Evolutionary conservation across 2,329 filamentous ascomycete species (phyloP).

Genomic region (Gaeumannomyces sp.): DNA sequence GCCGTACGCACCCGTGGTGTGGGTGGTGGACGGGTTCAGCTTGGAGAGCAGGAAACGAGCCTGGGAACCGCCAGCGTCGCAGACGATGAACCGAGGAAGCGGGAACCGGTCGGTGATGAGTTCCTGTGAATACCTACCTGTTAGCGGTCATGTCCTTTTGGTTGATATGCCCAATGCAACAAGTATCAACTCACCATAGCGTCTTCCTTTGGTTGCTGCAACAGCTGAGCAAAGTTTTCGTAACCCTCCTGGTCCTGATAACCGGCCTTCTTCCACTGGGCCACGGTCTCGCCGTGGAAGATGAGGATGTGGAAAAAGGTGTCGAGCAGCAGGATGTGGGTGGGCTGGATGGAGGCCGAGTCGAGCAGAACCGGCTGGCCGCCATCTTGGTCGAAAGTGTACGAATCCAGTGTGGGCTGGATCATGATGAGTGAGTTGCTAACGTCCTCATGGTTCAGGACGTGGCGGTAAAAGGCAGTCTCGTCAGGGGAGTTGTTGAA

Average conservation of each 20-base stretch:
- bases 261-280: slow-evolving; percentile 95
- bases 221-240: slow-evolving; percentile 82
- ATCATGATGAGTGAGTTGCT: slow-evolving; percentile 98
- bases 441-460: slow-evolving; percentile 94
- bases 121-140: slow-evolving; percentile 49
- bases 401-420: slow-evolving; percentile 93
- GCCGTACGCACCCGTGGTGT: slow-evolving; percentile 88
- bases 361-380: slow-evolving; percentile 90
- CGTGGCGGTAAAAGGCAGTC: slow-evolving; percentile 97
- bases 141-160: slow-evolving; percentile 14
- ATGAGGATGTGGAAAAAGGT: slow-evolving; percentile 99
- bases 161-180: background rate
- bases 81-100: slow-evolving; percentile 96
- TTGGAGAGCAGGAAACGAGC: slow-evolving; percentile 95
- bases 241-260: slow-evolving; percentile 98
- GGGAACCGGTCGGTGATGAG: slow-evolving; percentile 96
- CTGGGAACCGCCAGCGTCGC: slow-evolving; percentile 95
- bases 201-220: slow-evolving; percentile 94
- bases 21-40: slow-evolving; percentile 94
- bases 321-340: slow-evolving; percentile 88
- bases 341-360: slow-evolving; percentile 90
- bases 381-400: slow-evolving; percentile 93
- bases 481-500: slow-evolving; percentile 99
- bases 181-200: slow-evolving; percentile 63
- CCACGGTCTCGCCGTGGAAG: slow-evolving; percentile 96